Evolutionary conservation across 2,329 filamentous ascomycete species (phyloP).

Genomic region (Fusarium napiforme): DNA sequence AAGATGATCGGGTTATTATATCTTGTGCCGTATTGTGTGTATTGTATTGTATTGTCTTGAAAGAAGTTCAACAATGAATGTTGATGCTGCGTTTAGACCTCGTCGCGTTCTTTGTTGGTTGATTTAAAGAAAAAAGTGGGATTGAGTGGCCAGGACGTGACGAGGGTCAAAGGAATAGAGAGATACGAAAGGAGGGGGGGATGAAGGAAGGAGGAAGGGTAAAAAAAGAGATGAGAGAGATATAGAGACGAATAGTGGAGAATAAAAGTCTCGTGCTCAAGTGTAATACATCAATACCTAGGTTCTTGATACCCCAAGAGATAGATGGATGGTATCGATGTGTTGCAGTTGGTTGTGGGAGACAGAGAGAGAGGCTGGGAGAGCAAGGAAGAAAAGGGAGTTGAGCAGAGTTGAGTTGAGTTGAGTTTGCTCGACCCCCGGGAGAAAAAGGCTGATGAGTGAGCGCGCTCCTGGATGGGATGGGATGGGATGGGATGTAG

Average conservation of each 20-base stretch:
- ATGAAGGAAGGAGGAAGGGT: neutral
- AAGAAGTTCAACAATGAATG: constrained; percentile 10
- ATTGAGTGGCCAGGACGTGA: constrained; percentile 29
- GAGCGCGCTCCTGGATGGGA: neutral
- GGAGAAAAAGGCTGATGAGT: neutral
- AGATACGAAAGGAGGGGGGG: constrained; percentile 13
- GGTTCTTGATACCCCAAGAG: neutral
- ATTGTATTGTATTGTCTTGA: neutral
- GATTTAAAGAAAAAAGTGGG: constrained; percentile 38
- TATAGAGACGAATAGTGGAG: constrained; percentile 28
- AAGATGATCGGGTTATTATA: constrained; percentile 3
- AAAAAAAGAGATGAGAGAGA: constrained; percentile 17
- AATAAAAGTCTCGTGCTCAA: constrained; percentile 31
- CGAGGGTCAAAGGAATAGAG: constrained; percentile 14
- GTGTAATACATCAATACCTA: constrained; percentile 31
- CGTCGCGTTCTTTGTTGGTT: constrained; percentile 32
- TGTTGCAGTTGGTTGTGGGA: constrained; percentile 1
- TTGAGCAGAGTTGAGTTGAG: constrained; percentile 9
- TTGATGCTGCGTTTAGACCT: neutral
- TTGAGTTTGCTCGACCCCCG: constrained; percentile 13
- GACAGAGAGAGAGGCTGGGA: neutral
- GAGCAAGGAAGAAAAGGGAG: constrained; percentile 2
- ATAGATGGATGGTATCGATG: neutral
- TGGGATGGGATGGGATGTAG: constrained; percentile 4
- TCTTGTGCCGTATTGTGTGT: neutral